Base-by-base conservation (phyloP, 1,139 yeast genomes). In the Candida sanyaensis region DNA sequence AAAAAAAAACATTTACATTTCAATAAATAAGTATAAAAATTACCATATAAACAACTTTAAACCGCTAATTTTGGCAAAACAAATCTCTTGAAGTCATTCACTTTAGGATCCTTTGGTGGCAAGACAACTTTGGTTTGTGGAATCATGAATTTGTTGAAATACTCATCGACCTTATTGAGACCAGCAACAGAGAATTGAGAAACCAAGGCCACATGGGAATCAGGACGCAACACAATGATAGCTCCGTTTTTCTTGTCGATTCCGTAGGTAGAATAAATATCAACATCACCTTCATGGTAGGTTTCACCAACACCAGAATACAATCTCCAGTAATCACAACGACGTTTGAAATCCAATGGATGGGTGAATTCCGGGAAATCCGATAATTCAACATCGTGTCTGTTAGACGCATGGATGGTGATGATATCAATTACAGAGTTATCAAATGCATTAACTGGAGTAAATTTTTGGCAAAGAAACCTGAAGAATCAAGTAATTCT, bases 281-380 rank as follows among this genome's bases (percentile, higher is more conserved):
- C 48, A 43, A 45, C 29, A 6, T 29, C 43, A 27, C 49, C 49
- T 39, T 49, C 53, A 37, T 50, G 50, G 37, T 50, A 47, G 30
- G 52, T 43, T 21, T 43, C 33, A 6, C 52, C 68, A 44, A 59
- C 59, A 32, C 65, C 66, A 36, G 62, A 44, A 46, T 55, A 62
- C 34, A 68, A 56, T 42, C 59, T 57, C 69, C 71, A 64, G 52
- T 66, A 64, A 51, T 68, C 67, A 52, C 58, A 55, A 40, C 69
- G 61, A n/a, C 55, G 51, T 48, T 57, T 61, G 53, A 50, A 54
- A 45, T 65, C 70, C 50, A 37, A 47, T 21, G 65, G 62, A 44
- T 66, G 55, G 51, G 64, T 57, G 13, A 62, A 57, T 21, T 54
- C 57, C 9, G 71, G 71, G 56, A 68, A 62, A 37, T 64, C 66